These are phyloP conservation scores for Austroboletus festivus DNA, from an alignment of 768 basidiomycete genomes.

Conservation along the genomic window DNA sequence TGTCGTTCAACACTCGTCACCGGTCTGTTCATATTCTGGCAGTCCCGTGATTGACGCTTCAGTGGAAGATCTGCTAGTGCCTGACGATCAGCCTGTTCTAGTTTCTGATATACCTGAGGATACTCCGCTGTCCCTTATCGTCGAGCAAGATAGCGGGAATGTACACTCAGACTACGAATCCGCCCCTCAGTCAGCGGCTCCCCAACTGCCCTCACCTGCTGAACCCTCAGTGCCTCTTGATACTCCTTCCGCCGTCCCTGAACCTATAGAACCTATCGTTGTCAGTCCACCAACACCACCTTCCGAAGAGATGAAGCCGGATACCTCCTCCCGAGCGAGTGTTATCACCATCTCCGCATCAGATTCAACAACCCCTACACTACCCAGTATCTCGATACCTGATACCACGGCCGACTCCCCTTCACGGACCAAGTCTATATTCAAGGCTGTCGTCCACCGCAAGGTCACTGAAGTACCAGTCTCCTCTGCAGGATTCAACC, in stretches of 20 bases:
- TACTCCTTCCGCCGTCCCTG: not conserved
- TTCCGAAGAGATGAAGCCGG: conserved; percentile 1
- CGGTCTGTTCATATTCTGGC: not conserved
- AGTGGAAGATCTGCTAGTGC: no score
- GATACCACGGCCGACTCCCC: not conserved
- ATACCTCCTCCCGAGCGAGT: not conserved
- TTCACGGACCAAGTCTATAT: conserved; percentile 29
- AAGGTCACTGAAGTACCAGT: conserved; percentile 42
- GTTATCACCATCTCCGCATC: conserved; percentile 1
- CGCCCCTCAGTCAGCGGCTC: conserved; percentile 11
- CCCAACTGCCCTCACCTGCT: conserved; percentile 5
- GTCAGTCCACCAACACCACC: not conserved
- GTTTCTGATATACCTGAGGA: conserved; percentile 3
- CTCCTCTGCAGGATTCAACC: conserved; percentile 14
- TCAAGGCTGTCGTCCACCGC: conserved; percentile 57
- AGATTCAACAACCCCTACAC: conserved; percentile 1
- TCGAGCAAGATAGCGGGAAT: conserved; percentile 3
- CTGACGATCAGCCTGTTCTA: not conserved
- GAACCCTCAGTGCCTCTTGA: not conserved
- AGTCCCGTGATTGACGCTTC: not conserved
- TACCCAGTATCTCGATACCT: conserved; percentile 10
- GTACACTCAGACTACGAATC: conserved; percentile 13
- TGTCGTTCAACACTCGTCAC: not conserved
- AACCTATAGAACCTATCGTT: not conserved
- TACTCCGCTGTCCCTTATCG: conserved; percentile 1